Conservation (phyloP, 1,284 basidiomycete species). For the Cerrena zonata region DNA sequence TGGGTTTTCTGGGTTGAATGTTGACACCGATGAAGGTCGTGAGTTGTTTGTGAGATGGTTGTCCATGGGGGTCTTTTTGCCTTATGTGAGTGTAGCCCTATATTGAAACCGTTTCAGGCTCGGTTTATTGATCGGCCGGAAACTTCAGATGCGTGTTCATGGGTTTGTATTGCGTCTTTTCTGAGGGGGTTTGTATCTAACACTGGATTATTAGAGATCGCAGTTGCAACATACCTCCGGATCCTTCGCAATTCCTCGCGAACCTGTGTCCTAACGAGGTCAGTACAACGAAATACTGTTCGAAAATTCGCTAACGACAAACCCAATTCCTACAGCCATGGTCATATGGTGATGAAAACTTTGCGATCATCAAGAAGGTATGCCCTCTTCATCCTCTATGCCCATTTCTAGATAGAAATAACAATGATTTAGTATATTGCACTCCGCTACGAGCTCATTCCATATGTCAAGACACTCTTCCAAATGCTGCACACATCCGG, state of each 20-base stretch:
- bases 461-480: slow-evolving; percentile 34
- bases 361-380: slow-evolving; percentile 34
- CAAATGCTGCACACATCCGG: slow-evolving; percentile 31
- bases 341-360: slow-evolving; percentile 37
- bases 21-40: slow-evolving; percentile 31
- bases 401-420: neutral
- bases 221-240: slow-evolving; percentile 25
- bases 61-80: slow-evolving; percentile 36
- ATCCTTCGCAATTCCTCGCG: slow-evolving; percentile 23
- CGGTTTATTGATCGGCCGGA: neutral
- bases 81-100: slow-evolving; percentile 34
- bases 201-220: slow-evolving; percentile 22
- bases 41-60: slow-evolving; percentile 39
- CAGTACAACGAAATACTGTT: too few species aligned
- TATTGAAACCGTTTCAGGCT: neutral
- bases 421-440: slow-evolving; percentile 29
- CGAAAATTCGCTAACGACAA: too few species aligned
- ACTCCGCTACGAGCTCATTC: slow-evolving; percentile 33
- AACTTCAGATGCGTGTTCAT: slow-evolving; percentile 37
- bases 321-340: slow-evolving; percentile 30
- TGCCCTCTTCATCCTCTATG: neutral
- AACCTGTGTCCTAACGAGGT: slow-evolving; percentile 38
- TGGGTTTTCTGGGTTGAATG: slow-evolving; percentile 34
- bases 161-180: slow-evolving; percentile 23
- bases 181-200: neutral